Base-by-base conservation (phyloP, 345 rosid species). In the Microcos paniculata region DNA sequence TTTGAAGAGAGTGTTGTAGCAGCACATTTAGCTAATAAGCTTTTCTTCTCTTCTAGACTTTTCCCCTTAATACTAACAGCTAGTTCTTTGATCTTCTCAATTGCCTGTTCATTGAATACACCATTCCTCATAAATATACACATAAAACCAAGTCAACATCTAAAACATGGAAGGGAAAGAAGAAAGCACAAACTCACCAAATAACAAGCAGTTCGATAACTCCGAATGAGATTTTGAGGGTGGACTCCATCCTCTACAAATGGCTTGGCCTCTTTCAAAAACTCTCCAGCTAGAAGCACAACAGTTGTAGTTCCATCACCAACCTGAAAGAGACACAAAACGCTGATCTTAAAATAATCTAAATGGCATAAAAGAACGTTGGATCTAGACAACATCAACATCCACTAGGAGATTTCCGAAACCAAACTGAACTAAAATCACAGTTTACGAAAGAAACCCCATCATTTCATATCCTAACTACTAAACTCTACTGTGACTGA, bases 241-340 rank as follows among this genome's bases (percentile, higher is more conserved):
- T 94, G 98, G 76, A 94, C 99, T 35, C 99, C 99, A 42, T 96
- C 98, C 80, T 96, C 98, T 31, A 96, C 82, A 70, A 94, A 96
- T 65, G 99, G 98, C 77, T 96, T 96, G 56, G 99, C 99, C 88
- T 94, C 98, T 87, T 78, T 96, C 87, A 94, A 77, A 82, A 96
- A 94, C 85, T 96, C 99, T 28, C 90, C 94, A 0, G 98, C 97
- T 56, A 96, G 93, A 4, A 96, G 87, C 70, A 94, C 99, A 23
- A 96, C 99, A 1, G 98, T 94, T 16, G 99, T 94, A 19, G 99
- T 96, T 33, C 99, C 99, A 81, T 96, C 99, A 56, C 99, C 99
- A 45, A 94, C 98, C 98, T 94, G 83, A 70, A 42, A 57, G 14
- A 53, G 6, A 38, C 15, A 26, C 19, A 59, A 15, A 16, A 33